Evolutionary conservation across 1,284 basidiomycete genomes (phyloP), one percentile per base, ranked within the genome.

Genomic region (Leccinum fuscescens): DNA sequence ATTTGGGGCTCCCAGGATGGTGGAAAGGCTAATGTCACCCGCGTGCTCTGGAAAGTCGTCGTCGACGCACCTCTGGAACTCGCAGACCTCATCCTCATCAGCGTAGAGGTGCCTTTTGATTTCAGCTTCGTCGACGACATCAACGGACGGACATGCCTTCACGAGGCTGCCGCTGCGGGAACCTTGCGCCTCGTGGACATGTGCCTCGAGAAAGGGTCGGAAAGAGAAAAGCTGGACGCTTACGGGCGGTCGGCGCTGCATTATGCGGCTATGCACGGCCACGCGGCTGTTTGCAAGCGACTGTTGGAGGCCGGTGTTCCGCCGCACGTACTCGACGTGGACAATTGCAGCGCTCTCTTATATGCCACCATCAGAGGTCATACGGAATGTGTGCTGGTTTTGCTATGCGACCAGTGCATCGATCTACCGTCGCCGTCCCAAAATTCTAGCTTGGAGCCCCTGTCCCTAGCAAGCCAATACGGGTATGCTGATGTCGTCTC

Each of bases 111-210:
- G 3, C 83, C 89, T 0, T 92, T 98, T 70, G 93, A 98, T 76
- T 98, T 93, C 73, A 80, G 82, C 55, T 98, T 94, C 71, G 83
- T 98, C 48, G 97, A 99, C 73, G 95, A 98, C 69, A 99, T 99
- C 80, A 99, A 98, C 73, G 93, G 92, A 35, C 86, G 97, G 31
- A 96, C 92, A 1, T 94, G 93, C 65, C 83, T 99, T n/a, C 97
- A 99, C 72, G 93, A 96, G 73, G 93, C 94, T 2, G 89, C 94
- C 9, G 93, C 95, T 56, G 87, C 89, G 7, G 96, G 96, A 8
- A 84, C 86, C 15, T 77, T 89, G 24, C 82, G 87, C n/a, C 83
- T 99, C 46, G 93, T 96, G 54, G 78, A 86, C 62, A 77, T 96
- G 20, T 98, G 95, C 73, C 83, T 98, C 24, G 79, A 85, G 56